Evolutionary conservation across 257 asterid genomes (phyloP).

Genomic region (Solanum chiquidenum): DNA sequence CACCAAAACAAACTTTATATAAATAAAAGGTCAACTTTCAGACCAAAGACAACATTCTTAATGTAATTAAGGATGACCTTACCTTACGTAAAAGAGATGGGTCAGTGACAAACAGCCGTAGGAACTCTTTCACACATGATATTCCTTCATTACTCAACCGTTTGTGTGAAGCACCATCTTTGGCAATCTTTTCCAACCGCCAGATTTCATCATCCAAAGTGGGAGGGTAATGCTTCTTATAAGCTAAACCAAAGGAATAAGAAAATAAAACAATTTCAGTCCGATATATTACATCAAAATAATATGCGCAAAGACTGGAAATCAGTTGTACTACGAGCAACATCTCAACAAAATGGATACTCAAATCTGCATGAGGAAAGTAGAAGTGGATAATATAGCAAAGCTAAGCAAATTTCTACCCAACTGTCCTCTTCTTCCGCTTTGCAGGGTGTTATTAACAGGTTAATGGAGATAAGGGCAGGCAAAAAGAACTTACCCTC

Average conservation of each 20-base stretch:
- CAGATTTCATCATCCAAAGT: constrained; percentile 53
- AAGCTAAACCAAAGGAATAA: constrained; percentile 32
- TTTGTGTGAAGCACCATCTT: constrained; percentile 54
- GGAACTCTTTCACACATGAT: constrained; percentile 42
- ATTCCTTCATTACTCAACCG: constrained; percentile 25
- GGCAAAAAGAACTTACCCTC: constrained; percentile 44
- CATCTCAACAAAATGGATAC: not conserved
- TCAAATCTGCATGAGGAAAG: not conserved
- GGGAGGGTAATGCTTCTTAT: constrained; percentile 75
- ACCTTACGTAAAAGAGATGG: constrained; percentile 38
- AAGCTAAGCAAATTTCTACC: not conserved
- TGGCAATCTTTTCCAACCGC: constrained; percentile 79
- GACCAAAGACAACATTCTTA: not conserved
- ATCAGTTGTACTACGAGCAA: not conserved
- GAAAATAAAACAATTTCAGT: not conserved
- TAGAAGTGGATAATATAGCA: not conserved
- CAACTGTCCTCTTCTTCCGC: not conserved
- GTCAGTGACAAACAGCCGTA: constrained; percentile 34
- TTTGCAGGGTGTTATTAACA: not conserved
- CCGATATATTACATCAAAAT: not conserved
- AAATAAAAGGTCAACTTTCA: not conserved
- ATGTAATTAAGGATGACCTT: constrained; percentile 23
- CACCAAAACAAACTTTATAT: not conserved
- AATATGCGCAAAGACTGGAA: not conserved
- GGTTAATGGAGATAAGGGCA: not conserved